These are phyloP conservation scores for Gossypium stocksii DNA, from an alignment of 345 rosid species.

Conservation along the genomic window DNA sequence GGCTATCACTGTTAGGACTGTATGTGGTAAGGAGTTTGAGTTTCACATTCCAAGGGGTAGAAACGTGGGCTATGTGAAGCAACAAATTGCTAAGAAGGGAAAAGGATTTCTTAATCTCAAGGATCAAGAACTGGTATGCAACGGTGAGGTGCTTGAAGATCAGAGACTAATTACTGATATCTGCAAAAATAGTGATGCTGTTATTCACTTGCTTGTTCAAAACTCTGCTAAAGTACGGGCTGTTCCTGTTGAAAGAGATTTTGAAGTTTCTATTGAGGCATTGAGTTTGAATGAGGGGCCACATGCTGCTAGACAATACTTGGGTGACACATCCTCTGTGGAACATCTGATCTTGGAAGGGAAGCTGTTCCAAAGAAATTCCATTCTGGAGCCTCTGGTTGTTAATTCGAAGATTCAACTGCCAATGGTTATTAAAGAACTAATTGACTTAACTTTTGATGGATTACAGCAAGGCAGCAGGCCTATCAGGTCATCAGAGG, in stretches of 20 bases:
- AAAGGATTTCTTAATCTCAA: not conserved
- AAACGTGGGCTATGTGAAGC: constrained; percentile 2
- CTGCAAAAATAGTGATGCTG: not conserved
- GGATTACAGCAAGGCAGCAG: not conserved
- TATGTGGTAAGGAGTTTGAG: not conserved
- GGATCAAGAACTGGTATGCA: not conserved
- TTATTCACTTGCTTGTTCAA: not conserved
- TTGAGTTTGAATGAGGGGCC: not conserved
- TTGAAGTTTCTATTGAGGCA: not conserved
- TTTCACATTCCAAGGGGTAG: constrained; percentile 1
- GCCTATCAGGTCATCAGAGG: not conserved
- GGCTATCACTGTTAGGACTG: constrained; percentile 48
- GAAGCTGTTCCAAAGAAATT: not conserved
- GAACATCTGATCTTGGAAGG: not conserved
- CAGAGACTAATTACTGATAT: not conserved
- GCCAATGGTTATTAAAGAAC: not conserved
- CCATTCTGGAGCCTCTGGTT: not conserved
- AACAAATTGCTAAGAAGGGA: not conserved
- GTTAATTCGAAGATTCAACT: not conserved
- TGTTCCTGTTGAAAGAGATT: not conserved
- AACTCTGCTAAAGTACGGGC: not conserved
- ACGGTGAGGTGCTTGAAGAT: not conserved
- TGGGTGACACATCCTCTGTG: not conserved
- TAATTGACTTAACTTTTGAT: not conserved
- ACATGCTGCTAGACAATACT: not conserved